A percentile compares a stretch with the other conserved stretches of the same genome.
phyloP scores from a whole-genome alignment of 768 basidiomycete genomes.

The Hirschioporus abietinus region DNA sequence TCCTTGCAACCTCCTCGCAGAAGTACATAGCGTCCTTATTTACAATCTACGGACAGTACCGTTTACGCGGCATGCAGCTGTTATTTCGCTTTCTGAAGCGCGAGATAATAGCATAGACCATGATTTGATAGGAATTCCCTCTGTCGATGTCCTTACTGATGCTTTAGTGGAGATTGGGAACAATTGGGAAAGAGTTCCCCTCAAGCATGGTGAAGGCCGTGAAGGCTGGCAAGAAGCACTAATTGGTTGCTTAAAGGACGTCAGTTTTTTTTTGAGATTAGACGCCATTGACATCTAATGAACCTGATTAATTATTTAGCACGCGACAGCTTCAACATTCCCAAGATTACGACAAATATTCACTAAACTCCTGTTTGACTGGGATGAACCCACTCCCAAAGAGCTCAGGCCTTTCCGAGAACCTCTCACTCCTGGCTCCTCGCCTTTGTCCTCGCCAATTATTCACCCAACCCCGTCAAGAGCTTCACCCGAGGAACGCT shows the following conservation, averaged over 20 bases:
- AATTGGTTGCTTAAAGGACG: conserved; percentile 84
- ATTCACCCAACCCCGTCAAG: background rate
- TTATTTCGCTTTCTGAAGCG: conserved; percentile 52
- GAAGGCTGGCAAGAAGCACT: conserved; percentile 91
- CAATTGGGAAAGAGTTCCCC: conserved; percentile 77
- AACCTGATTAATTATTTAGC: conserved; percentile 35
- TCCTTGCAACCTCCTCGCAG: conserved; percentile 73
- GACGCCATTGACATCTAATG: conserved; percentile 1
- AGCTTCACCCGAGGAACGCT: conserved; percentile 61
- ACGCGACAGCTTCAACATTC: conserved; percentile 67
- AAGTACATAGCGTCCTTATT: conserved; percentile 85
- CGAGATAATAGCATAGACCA: conserved; percentile 36
- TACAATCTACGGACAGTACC: conserved; percentile 84
- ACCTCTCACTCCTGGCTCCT: background rate
- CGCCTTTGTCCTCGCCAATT: background rate
- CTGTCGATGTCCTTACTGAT: conserved; percentile 55
- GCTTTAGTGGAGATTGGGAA: conserved; percentile 80
- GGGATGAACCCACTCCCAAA: conserved; percentile 32
- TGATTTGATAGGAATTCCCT: conserved; percentile 43
- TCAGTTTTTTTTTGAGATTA: conserved; percentile 36
- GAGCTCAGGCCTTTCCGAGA: background rate
- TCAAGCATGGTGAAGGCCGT: conserved; percentile 67
- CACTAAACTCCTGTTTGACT: conserved; percentile 67
- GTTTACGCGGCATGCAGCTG: conserved; percentile 69
- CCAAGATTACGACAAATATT: conserved; percentile 68